Evolutionary conservation across 1,284 basidiomycete species (phyloP).

Genomic region (Ganoderma lingzhi): DNA sequence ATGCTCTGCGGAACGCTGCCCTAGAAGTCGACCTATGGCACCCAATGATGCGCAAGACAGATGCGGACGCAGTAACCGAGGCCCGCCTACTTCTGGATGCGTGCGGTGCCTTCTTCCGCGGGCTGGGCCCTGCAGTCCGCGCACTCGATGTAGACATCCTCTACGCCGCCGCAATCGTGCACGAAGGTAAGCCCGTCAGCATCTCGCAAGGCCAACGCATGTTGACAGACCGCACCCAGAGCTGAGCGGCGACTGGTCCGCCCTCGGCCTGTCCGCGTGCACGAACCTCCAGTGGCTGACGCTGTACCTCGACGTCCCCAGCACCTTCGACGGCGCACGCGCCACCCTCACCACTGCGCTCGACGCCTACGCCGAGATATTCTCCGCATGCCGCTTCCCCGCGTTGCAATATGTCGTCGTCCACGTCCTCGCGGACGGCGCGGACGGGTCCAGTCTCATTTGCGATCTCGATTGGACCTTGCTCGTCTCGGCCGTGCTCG

Average conservation of each 20-base stretch:
- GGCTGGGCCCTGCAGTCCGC: neutral
- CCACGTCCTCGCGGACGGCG: neutral
- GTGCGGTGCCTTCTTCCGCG: constrained; percentile 3
- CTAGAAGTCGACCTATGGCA: neutral
- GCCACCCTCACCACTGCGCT: neutral
- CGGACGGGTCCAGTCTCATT: neutral
- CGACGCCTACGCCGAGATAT: neutral
- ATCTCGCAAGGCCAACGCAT: neutral
- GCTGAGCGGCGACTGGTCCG: neutral
- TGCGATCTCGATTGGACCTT: neutral
- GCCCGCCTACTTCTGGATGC: neutral
- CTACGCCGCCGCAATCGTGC: neutral
- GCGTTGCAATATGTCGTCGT: neutral
- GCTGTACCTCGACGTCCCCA: constrained; percentile 2
- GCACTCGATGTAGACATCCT: neutral
- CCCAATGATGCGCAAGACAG: neutral
- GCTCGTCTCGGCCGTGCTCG: neutral
- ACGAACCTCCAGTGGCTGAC: constrained; percentile 1
- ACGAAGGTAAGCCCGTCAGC: neutral
- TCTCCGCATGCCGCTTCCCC: neutral
- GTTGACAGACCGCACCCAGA: neutral
- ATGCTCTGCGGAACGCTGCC: neutral
- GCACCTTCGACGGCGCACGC: neutral
- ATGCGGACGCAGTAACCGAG: neutral
- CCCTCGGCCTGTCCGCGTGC: constrained; percentile 11